Conservation (phyloP, 2,329 filamentous ascomycete genomes). For the Apiospora phragmitis region DNA sequence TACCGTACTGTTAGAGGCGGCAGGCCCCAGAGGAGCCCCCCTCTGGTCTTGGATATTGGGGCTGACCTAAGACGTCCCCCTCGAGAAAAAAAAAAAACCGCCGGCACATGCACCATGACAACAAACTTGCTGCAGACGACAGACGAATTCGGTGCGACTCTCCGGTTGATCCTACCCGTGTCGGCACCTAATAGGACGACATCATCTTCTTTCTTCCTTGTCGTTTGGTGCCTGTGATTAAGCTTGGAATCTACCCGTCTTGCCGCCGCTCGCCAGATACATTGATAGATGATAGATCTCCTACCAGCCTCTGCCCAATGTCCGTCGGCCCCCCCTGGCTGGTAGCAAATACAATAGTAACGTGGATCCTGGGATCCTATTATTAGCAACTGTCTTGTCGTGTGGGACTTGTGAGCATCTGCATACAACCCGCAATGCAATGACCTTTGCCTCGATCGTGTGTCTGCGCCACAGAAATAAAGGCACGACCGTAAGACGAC, state of each 20-base stretch:
- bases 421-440: background rate
- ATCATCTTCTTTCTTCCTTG: background rate
- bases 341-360: background rate
- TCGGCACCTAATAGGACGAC: background rate
- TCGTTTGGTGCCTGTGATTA: background rate
- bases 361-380: background rate
- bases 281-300: background rate
- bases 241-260: constrained; percentile 1
- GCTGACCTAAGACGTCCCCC: background rate
- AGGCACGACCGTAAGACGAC: background rate
- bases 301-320: background rate
- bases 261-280: background rate
- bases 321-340: background rate
- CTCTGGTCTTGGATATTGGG: background rate
- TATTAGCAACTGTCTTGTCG: background rate
- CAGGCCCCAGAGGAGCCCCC: background rate
- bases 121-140: background rate
- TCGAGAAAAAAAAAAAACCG: background rate
- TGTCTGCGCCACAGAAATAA: background rate
- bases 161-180: background rate
- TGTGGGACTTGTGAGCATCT: background rate
- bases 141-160: background rate
- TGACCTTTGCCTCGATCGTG: background rate
- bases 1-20: background rate
- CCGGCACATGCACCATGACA: constrained; percentile 7